Percentiles rank a stretch among this genome's conserved stretches.
Evolutionary conservation across 352 stramenopile species (phyloP).

Genomic region (Phytophthora pinifolia): DNA sequence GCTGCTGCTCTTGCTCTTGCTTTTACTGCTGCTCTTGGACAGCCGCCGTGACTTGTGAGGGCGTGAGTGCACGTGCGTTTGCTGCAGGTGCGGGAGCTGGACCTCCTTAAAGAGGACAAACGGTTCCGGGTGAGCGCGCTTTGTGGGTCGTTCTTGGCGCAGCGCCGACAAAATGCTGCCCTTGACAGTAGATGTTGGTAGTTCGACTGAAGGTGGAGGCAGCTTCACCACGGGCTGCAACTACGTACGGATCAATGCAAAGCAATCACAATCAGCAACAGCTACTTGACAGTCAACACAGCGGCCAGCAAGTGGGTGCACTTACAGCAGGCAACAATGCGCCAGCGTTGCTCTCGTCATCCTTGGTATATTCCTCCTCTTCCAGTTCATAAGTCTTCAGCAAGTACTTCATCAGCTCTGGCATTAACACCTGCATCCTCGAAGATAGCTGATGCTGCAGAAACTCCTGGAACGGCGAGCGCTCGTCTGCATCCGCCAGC

Average conservation of each 20-base stretch:
- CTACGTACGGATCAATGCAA: slow-evolving; percentile 1
- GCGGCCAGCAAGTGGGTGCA: background rate
- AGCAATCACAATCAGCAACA: background rate
- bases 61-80: slow-evolving; percentile 20
- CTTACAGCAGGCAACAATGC: slow-evolving; percentile 21
- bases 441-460: slow-evolving; percentile 50
- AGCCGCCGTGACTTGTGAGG: slow-evolving; percentile 22
- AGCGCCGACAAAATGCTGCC: slow-evolving; percentile 70
- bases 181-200: slow-evolving; percentile 13
- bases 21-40: slow-evolving; percentile 20
- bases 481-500: slow-evolving; percentile 63
- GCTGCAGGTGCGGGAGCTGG: slow-evolving; percentile 22
- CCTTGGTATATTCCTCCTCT: slow-evolving; percentile 32
- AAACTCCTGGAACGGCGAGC: slow-evolving; percentile 75
- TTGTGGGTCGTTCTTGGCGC: slow-evolving; percentile 52
- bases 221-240: slow-evolving; percentile 26
- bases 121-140: slow-evolving; percentile 36
- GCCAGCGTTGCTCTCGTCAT: slow-evolving; percentile 3
- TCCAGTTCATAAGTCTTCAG: slow-evolving; percentile 59
- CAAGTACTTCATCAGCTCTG: slow-evolving; percentile 51
- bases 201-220: slow-evolving; percentile 1
- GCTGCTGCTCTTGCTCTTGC: slow-evolving; percentile 13
- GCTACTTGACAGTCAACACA: background rate
- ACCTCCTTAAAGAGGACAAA: slow-evolving; percentile 55
- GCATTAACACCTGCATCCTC: slow-evolving; percentile 42